Percentiles rank a stretch among this genome's conserved stretches.
These are phyloP conservation scores for Boletus insuetus DNA, from an alignment of 768 basidiomycete genomes.

Conservation along the genomic window DNA sequence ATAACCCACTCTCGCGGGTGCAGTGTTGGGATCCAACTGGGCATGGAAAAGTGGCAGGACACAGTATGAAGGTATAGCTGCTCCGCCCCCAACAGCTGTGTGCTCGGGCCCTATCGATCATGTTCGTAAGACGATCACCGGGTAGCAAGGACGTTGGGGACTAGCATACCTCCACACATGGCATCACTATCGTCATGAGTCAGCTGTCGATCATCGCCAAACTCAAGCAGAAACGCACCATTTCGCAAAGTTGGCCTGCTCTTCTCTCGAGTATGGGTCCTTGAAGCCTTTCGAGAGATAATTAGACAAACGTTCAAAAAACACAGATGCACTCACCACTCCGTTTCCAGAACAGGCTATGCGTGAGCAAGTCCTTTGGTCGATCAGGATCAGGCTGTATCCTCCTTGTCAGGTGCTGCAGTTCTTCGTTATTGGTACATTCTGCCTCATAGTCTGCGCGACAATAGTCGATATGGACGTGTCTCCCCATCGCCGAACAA, in stretches of 20 bases:
- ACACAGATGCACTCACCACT: slow-evolving; percentile 37
- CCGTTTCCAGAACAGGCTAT: slow-evolving; percentile 56
- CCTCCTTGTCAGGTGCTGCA: slow-evolving; percentile 43
- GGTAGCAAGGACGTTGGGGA: not conserved
- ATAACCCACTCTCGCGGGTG: slow-evolving; percentile 39
- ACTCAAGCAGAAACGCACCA: slow-evolving; percentile 37
- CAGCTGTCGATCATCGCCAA: not conserved
- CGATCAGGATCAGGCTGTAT: slow-evolving; percentile 46
- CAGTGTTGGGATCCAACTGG: slow-evolving; percentile 26
- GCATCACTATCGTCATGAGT: slow-evolving; percentile 36
- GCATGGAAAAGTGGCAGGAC: slow-evolving; percentile 52
- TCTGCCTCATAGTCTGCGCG: slow-evolving; percentile 34
- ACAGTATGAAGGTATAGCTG: slow-evolving; percentile 53
- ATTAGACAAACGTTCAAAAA: too few relatives aligned
- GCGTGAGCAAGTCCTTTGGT: slow-evolving; percentile 54
- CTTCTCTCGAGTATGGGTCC: slow-evolving; percentile 64
- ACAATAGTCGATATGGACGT: slow-evolving; percentile 57
- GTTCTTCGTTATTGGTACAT: slow-evolving; percentile 41
- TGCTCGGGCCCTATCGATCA: slow-evolving; percentile 49
- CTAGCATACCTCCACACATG: slow-evolving; percentile 45
- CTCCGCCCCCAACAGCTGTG: slow-evolving; percentile 32
- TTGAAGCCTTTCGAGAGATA: slow-evolving; percentile 45
- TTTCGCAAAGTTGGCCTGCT: slow-evolving; percentile 50
- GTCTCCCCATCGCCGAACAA: slow-evolving; percentile 54
- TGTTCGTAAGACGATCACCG: not conserved